Base-by-base conservation (phyloP, 2,329 filamentous ascomycete genomes). In the Exutisphaerella laricina region DNA sequence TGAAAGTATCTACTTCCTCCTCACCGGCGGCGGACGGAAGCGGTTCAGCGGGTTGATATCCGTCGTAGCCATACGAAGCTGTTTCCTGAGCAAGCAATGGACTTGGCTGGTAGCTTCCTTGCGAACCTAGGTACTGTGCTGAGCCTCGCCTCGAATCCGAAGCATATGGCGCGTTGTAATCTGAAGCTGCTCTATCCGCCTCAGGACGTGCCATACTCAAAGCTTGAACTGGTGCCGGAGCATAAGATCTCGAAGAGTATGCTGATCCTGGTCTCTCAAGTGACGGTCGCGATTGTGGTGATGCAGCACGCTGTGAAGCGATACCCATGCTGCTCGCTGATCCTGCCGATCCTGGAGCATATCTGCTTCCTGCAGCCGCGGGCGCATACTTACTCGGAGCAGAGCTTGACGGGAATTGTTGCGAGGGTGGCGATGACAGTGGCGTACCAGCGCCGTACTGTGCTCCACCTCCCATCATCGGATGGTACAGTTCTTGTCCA, bases 401-500 rank as follows among this genome's bases (percentile, higher is more conserved):
- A 4, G 55, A 46, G n/a, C 46, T 48, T 4, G 54, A 43, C 22
- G 48, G 40, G 12, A 44, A 53, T n/a, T 44, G 40, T 38, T 48
- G 51, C 9, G 39, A 43, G 1, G 49, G 43, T 5, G 49, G 35
- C 5, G 46, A 33, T 8, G 48, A 49, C 26, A 47, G 38, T 8
- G 47, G 41, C 25, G 48, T 33, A 17, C 17, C 35, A 36, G 28
- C 33, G n/a, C 54, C 47, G 14, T 56, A 53, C 8, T 57, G 32
- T 8, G 52, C 41, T n/a, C 53, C 46, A 56, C 76, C 35, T 31
- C 46, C 52, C 29, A 46, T 51, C 52, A 59, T 79, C 4, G 72
- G 68, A 8, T 81, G 82, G 60, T 92, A 94, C 4, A 85, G 67
- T 53, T 50, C 45, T 10, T 46, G 41, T 3, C 96, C 89, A 33